Percentiles rank a stretch among this genome's conserved stretches.
Conservation (phyloP, 2,329 filamentous ascomycete species). For the Trichoderma lentiforme region DNA sequence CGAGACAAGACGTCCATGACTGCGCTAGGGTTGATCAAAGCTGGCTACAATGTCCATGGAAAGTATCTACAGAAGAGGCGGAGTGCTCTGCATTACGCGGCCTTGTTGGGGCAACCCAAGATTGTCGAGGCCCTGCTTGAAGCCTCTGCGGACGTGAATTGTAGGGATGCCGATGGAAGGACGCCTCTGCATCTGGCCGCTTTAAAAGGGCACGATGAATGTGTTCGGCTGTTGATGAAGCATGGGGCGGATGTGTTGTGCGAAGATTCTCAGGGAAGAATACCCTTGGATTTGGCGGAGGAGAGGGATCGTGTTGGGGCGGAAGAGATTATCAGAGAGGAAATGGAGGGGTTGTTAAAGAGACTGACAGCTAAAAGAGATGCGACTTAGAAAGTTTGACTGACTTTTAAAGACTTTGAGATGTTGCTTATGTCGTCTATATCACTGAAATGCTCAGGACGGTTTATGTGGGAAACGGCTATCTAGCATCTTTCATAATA, state of each 20-base stretch:
- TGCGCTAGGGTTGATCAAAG: background rate
- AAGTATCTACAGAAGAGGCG: background rate
- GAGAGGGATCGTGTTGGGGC: background rate
- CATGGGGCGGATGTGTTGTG: background rate
- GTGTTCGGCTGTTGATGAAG: background rate
- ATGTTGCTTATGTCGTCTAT: background rate
- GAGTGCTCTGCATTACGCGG: background rate
- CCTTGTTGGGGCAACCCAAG: background rate
- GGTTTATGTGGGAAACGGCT: no score
- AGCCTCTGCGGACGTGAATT: background rate
- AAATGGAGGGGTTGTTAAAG: background rate
- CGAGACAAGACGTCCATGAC: background rate
- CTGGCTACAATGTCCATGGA: background rate
- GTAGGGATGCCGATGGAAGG: background rate
- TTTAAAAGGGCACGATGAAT: background rate
- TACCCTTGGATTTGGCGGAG: background rate
- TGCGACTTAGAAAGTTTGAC: no score
- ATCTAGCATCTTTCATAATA: no score
- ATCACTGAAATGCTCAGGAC: background rate
- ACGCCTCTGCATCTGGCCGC: slow-evolving; percentile 11
- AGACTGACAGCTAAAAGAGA: background rate
- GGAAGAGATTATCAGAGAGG: background rate
- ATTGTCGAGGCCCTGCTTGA: background rate
- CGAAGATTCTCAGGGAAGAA: background rate
- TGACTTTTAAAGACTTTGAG: background rate